A percentile compares a stretch with the other conserved stretches of the same genome.
Evolutionary conservation across 2,329 filamentous ascomycete genomes (phyloP).

Genomic region (Truncatella angustata): DNA sequence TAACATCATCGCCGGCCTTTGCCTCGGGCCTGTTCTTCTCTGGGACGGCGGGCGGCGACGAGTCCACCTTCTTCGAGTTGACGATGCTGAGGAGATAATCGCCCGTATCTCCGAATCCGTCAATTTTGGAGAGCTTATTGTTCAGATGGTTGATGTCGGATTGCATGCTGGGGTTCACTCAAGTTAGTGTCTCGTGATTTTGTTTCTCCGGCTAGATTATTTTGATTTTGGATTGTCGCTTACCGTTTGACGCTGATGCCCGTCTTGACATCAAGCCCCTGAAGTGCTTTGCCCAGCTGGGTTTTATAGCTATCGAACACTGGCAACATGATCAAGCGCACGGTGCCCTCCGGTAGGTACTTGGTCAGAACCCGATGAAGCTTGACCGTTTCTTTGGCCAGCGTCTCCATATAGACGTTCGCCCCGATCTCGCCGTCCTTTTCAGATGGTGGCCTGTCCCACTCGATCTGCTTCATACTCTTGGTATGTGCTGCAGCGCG

Average conservation of each 20-base stretch:
- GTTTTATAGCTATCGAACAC: constrained; percentile 82
- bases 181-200: too few species aligned
- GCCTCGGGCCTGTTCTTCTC: constrained; percentile 13
- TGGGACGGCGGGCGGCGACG: constrained; percentile 8
- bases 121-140: constrained; percentile 69
- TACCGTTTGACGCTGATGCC: constrained; percentile 71
- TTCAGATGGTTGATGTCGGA: constrained; percentile 74
- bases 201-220: too few species aligned
- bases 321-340: constrained; percentile 80
- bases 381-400: constrained; percentile 82
- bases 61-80: constrained; percentile 50
- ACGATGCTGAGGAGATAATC: constrained; percentile 66
- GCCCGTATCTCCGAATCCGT: constrained; percentile 74
- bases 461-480: constrained; percentile 71
- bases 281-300: constrained; percentile 71
- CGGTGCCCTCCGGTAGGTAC: constrained; percentile 73
- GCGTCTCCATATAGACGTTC: constrained; percentile 79
- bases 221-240: too few species aligned
- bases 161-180: constrained; percentile 58
- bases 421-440: constrained; percentile 34
- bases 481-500: constrained; percentile 73
- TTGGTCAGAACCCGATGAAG: constrained; percentile 81
- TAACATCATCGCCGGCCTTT: constrained; percentile 5
- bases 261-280: constrained; percentile 63
- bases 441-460: constrained; percentile 56